These are phyloP conservation scores for Neonothopanus nambi DNA, from an alignment of 1,284 basidiomycete genomes.

Conservation along the genomic window DNA sequence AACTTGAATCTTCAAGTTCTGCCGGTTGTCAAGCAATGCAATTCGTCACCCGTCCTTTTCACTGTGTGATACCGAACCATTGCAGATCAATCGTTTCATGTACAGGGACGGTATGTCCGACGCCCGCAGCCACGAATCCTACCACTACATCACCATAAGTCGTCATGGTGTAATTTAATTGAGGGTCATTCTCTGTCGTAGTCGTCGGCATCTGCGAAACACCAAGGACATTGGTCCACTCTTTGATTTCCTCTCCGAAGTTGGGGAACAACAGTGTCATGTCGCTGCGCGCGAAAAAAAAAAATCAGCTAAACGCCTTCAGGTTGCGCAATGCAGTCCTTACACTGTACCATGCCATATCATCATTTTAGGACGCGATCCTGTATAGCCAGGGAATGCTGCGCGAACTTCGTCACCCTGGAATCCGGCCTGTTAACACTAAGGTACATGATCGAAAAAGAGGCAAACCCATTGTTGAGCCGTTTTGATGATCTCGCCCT, in stretches of 20 bases:
- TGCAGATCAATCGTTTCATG: conserved; percentile 16
- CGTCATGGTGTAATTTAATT: conserved; percentile 14
- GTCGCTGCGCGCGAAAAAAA: conserved; percentile 30
- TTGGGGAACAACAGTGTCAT: conserved; percentile 51
- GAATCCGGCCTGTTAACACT: not conserved
- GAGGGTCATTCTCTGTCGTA: conserved; percentile 13
- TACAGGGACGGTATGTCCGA: conserved; percentile 18
- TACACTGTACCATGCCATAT: conserved; percentile 56
- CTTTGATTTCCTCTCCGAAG: conserved; percentile 45
- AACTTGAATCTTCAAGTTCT: too few species aligned
- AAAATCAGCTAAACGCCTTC: not conserved
- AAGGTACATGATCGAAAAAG: not conserved
- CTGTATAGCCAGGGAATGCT: conserved; percentile 53
- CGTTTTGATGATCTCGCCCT: conserved; percentile 45
- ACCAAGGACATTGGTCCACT: conserved; percentile 38
- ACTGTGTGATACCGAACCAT: conserved; percentile 14
- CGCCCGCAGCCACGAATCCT: conserved; percentile 13
- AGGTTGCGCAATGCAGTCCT: conserved; percentile 19
- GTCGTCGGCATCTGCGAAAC: conserved; percentile 25
- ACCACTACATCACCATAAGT: conserved; percentile 10
- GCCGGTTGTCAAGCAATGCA: too few species aligned
- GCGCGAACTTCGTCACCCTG: conserved; percentile 44
- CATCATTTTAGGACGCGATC: conserved; percentile 51
- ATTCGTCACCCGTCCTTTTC: too few species aligned
- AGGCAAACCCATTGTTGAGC: conserved; percentile 47